These are phyloP conservation scores for Botrytis porri DNA, from an alignment of 2,329 filamentous ascomycete species.

Conservation along the genomic window DNA sequence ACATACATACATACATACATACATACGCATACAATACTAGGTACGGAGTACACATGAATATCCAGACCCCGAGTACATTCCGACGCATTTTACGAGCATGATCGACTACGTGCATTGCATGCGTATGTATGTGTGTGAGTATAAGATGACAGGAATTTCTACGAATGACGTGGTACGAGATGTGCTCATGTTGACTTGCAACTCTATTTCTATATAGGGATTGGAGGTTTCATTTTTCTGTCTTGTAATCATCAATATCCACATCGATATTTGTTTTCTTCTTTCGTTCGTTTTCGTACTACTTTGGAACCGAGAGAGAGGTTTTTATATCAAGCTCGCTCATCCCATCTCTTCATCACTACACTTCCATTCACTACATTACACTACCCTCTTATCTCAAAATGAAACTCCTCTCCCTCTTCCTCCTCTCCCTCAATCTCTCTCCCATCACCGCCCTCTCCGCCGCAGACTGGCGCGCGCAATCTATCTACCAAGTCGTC, in stretches of 20 bases:
- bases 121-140: no score
- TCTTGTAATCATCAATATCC: not conserved
- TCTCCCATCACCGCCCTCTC: slow-evolving; percentile 22
- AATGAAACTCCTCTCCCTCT: slow-evolving; percentile 10
- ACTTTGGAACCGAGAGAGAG: no score
- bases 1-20: no score
- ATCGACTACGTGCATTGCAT: no score
- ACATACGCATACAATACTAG: not conserved
- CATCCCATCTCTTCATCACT: not conserved
- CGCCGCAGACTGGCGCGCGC: slow-evolving; percentile 40
- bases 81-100: no score
- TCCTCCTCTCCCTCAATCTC: not conserved
- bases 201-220: not conserved
- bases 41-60: not conserved
- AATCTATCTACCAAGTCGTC: slow-evolving; percentile 47
- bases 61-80: not conserved
- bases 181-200: no score
- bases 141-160: not conserved
- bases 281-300: no score
- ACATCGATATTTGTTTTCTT: not conserved
- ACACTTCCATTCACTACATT: not conserved
- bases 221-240: no score
- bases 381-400: not conserved
- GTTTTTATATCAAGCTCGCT: not conserved
- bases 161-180: no score